phyloP scores from a whole-genome alignment of 2,329 filamentous ascomycete species.

The Ciborinia camelliae region DNA sequence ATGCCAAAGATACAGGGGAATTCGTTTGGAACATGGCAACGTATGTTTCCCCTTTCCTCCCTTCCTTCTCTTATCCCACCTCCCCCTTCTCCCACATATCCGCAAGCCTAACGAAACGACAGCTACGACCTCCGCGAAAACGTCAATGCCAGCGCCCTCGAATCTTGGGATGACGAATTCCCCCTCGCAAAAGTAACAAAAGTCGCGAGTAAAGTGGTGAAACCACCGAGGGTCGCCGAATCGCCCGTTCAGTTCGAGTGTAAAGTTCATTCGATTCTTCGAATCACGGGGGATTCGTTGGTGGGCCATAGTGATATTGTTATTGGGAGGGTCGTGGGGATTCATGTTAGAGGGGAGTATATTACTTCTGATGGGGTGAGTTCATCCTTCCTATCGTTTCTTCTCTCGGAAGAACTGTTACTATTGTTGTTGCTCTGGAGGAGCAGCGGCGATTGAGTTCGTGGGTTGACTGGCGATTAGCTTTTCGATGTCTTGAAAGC shows the following conservation, averaged over 20 bases:
- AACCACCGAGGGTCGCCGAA: slow-evolving; percentile 23
- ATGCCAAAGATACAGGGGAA: slow-evolving; percentile 23
- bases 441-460: no score
- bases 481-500: slow-evolving; percentile 26
- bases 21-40: slow-evolving; percentile 28
- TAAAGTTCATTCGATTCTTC: slow-evolving; percentile 21
- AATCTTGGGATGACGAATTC: slow-evolving; percentile 16
- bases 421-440: no score
- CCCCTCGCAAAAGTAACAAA: slow-evolving; percentile 19
- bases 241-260: slow-evolving; percentile 25
- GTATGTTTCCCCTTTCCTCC: slow-evolving; percentile 6
- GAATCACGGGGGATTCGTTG: slow-evolving; percentile 22
- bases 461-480: neutral
- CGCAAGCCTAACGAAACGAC: neutral
- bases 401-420: no score
- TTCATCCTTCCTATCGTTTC: neutral
- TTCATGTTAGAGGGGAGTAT: slow-evolving; percentile 25
- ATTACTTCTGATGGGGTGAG: slow-evolving; percentile 16
- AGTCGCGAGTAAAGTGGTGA: slow-evolving; percentile 18
- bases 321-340: slow-evolving; percentile 24
- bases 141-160: neutral
- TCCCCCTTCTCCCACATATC: neutral
- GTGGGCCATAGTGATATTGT: slow-evolving; percentile 25
- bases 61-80: neutral
- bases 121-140: neutral